phyloP scores from a whole-genome alignment of 805 yeast genomes.

The Myxozyma melibiosi region DNA sequence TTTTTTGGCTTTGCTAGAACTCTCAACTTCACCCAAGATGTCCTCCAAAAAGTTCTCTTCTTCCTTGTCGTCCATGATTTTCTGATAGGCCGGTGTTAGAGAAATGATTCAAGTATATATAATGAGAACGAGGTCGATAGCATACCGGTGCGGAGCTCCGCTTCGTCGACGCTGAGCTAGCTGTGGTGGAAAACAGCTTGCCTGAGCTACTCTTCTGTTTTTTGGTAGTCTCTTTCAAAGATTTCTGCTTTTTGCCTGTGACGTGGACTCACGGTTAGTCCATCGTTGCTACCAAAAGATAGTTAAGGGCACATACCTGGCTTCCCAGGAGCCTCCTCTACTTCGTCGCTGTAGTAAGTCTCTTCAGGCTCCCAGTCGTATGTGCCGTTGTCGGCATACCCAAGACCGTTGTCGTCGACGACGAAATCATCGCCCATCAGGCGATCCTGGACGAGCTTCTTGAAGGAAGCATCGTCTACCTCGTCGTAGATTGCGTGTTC shows the following conservation, averaged over 20 bases:
- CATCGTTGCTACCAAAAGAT: not conserved
- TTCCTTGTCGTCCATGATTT: slow-evolving; percentile 35
- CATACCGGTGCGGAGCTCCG: slow-evolving; percentile 12
- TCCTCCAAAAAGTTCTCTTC: slow-evolving; percentile 65
- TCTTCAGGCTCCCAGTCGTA: slow-evolving; percentile 79
- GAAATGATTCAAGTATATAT: too few relatives aligned
- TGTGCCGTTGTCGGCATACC: slow-evolving; percentile 90
- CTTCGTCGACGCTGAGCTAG: slow-evolving; percentile 6
- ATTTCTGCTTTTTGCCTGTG: slow-evolving; percentile 18
- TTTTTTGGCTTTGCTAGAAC: slow-evolving; percentile 9
- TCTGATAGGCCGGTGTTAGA: too few relatives aligned
- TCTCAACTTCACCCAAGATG: slow-evolving; percentile 60
- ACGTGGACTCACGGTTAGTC: not conserved
- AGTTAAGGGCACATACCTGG: slow-evolving; percentile 2
- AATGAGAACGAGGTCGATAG: not conserved
- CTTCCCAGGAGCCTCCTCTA: slow-evolving; percentile 11
- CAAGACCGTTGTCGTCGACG: slow-evolving; percentile 91
- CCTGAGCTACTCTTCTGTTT: slow-evolving; percentile 25
- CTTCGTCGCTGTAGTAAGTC: slow-evolving; percentile 41
- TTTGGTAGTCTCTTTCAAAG: slow-evolving; percentile 1
- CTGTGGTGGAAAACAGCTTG: slow-evolving; percentile 18
- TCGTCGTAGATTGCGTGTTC: slow-evolving; percentile 77
- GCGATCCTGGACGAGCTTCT: slow-evolving; percentile 75
- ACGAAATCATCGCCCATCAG: slow-evolving; percentile 89
- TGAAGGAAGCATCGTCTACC: slow-evolving; percentile 77